A percentile compares a stretch with the other conserved stretches of the same genome.
Conservation (phyloP, 129 eudicot species). For the Cynara cardunculus region DNA sequence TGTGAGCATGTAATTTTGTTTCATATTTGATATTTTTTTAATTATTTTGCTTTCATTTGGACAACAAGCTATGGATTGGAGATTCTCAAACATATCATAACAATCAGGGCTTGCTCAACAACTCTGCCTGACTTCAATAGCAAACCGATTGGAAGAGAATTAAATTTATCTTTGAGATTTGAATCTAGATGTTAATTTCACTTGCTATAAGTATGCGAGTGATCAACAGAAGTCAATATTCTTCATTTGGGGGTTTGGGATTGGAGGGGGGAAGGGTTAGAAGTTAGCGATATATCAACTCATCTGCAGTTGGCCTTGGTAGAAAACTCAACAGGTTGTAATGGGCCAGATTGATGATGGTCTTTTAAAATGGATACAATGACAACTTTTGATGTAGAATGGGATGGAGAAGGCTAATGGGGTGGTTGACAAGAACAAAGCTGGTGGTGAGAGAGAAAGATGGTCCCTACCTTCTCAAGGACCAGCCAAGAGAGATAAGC, state of each 20-base stretch:
- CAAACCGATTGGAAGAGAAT: background rate
- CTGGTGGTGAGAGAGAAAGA: background rate
- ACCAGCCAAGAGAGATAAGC: background rate
- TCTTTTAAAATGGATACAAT: background rate
- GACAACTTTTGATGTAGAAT: background rate
- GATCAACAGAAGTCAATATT: background rate
- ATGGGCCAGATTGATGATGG: background rate
- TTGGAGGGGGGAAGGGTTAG: background rate
- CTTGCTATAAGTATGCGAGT: background rate
- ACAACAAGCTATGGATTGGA: background rate
- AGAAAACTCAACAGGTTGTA: background rate
- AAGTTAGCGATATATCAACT: too few relatives aligned
- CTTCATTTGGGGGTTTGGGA: background rate
- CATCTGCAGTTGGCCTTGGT: conserved; percentile 2
- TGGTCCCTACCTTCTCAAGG: background rate
- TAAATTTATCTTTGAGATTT: background rate
- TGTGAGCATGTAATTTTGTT: background rate
- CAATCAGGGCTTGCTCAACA: background rate
- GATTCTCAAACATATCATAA: background rate
- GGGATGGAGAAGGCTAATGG: background rate
- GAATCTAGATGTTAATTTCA: background rate
- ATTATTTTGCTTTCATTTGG: background rate
- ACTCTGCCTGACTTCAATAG: background rate
- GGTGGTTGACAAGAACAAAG: background rate
- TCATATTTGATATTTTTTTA: background rate